Percentiles rank a stretch among this genome's conserved stretches.
phyloP scores from a whole-genome alignment of 2,329 filamentous ascomycete genomes.

The Sporothrix schenckii region DNA sequence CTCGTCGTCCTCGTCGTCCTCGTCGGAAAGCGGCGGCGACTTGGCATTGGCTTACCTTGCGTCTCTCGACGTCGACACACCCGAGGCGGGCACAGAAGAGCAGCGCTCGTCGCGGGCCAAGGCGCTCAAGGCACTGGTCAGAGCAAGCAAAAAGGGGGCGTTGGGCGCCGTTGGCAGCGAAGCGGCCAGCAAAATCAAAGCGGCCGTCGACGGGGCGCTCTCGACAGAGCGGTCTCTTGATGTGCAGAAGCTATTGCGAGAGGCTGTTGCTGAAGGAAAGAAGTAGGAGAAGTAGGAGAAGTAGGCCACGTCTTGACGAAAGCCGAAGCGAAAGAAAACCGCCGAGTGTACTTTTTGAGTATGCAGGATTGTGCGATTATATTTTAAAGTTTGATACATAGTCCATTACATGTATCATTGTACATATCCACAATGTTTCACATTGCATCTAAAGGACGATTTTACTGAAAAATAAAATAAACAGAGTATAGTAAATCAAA shows the following conservation, averaged over 20 bases:
- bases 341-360: not conserved
- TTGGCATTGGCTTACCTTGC: constrained; percentile 48
- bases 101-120: constrained; percentile 55
- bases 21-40: constrained; percentile 39
- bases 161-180: constrained; percentile 44
- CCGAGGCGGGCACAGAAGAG: constrained; percentile 54
- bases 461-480: too few species aligned
- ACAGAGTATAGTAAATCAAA: too few species aligned
- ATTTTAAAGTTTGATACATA: not conserved
- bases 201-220: constrained; percentile 50
- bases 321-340: too few species aligned
- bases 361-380: not conserved
- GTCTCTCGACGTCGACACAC: constrained; percentile 52
- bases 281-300: not conserved
- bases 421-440: too few species aligned
- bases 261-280: constrained; percentile 31
- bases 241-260: constrained; percentile 42
- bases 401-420: too few species aligned
- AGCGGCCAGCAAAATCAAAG: constrained; percentile 47
- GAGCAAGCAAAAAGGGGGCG: constrained; percentile 49
- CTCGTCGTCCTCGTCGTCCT: not conserved
- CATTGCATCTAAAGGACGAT: too few species aligned
- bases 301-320: too few species aligned
- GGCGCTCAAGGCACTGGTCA: constrained; percentile 49
- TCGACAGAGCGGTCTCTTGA: constrained; percentile 43